phyloP scores from a whole-genome alignment of 2,329 filamentous ascomycete species.

The Metarhizium humberi region DNA sequence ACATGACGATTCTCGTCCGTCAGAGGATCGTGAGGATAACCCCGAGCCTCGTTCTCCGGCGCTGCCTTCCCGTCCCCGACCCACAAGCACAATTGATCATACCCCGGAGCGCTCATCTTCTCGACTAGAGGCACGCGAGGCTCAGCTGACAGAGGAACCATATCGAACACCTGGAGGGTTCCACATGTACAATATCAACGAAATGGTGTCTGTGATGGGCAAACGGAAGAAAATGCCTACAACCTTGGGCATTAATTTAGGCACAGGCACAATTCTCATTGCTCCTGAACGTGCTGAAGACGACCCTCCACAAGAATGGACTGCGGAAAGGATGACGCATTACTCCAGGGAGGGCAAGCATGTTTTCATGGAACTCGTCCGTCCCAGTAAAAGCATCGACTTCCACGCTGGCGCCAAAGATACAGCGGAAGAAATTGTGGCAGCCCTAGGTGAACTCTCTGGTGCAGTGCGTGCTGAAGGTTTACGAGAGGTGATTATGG shows the following conservation, averaged over 20 bases:
- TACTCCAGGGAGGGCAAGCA: slow-evolving; percentile 98
- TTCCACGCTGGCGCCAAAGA: slow-evolving; percentile 97
- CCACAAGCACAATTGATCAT: not conserved
- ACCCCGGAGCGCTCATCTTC: not conserved
- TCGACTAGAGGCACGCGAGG: not conserved
- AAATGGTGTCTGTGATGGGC: slow-evolving; percentile 94
- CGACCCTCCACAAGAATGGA: slow-evolving; percentile 85
- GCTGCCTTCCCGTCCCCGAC: slow-evolving; percentile 27
- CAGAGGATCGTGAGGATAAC: slow-evolving; percentile 23
- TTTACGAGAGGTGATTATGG: slow-evolving; percentile 76
- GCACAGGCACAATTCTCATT: slow-evolving; percentile 81
- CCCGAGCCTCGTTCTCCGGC: slow-evolving; percentile 25
- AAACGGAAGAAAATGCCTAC: slow-evolving; percentile 98
- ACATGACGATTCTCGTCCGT: slow-evolving; percentile 17
- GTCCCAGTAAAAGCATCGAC: slow-evolving; percentile 89
- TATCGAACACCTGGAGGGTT: slow-evolving; percentile 65
- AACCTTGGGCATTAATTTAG: slow-evolving; percentile 87
- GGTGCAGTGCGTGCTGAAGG: slow-evolving; percentile 78
- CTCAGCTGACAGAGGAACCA: slow-evolving; percentile 24
- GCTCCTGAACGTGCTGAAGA: slow-evolving; percentile 77
- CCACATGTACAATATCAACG: slow-evolving; percentile 92
- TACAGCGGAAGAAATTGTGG: slow-evolving; percentile 87
- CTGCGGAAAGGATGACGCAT: slow-evolving; percentile 88
- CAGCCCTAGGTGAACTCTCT: slow-evolving; percentile 77
- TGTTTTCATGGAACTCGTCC: slow-evolving; percentile 86